Base-by-base conservation (phyloP, 1,139 yeast genomes). In the Suhomyces terraborum region DNA sequence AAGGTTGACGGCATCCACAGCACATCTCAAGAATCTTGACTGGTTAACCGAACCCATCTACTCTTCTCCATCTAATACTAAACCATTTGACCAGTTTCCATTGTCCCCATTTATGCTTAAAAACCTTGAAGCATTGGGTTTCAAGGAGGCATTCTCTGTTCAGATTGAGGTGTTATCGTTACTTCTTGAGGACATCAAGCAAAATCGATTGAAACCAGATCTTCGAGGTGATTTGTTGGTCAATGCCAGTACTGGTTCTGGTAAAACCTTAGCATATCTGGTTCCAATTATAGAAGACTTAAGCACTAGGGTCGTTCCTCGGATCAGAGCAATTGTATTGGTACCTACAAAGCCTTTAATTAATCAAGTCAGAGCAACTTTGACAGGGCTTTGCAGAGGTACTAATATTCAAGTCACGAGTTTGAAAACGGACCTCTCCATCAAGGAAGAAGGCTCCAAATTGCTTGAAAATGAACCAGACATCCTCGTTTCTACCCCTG, bases 161-260 rank as follows among this genome's bases (percentile, higher is more conserved):
- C 96, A 88, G 58, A 67, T 82, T 1, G 75, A 82, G 2, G 86
- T 87, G 1, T 67, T 87, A 37, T 77, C 83, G 9, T 59, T 76
- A 17, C 58, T 88, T 20, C 55, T 86, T 23, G 65, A 68, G 4
- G 86, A 82, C 46, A 69, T 73, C 10, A 51, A 59, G 27, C 61
- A 65, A 30, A 73, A 71, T 47, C 64, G 59, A 40, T 55, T 82
- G n/a, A 71, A 76, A 34, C 94, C 95, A 1, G 82, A 67, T 48
- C 69, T 67, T 42, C 71, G 53, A 45, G 91, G 93, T 16, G 96
- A 93, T 59, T 64, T 89, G 13, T 68, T 93, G 36, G 96, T 93
- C 4, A 91, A 93, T 61, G 96, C 98, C 1, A 81, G 95, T 4
- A 93, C 99, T 0, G 99, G 99, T 38, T 86, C 96, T 0, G 99